Base-by-base conservation (phyloP, 306 rosid genomes). In the Quercus cerris region DNA sequence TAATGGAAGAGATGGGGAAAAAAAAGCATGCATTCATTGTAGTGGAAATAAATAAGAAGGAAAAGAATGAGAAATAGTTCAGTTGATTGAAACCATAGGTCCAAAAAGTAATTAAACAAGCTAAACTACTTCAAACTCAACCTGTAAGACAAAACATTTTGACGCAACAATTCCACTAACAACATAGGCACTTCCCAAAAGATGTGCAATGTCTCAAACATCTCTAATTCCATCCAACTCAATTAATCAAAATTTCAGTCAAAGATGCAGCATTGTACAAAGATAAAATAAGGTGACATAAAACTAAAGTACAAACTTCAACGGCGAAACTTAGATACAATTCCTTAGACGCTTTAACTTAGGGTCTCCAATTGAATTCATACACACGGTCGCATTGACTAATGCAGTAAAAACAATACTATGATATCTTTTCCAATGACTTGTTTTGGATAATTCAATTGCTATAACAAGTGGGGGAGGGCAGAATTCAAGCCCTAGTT, bases 41-140 rank as follows among this genome's bases (percentile, higher is more conserved):
- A 0, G n/a, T 12, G n/a, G 69, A 62, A 82, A 75, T n/a, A 69
- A 68, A 5, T 5, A 58, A 30, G 73, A 31, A 82, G 14, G 72
- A 25, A 77, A 77, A 20, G 33, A 4, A 33, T 23, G 78, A 20
- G 20, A 52, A 30, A 59, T 51, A 22, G 62, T 35, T 59, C 56
- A 58, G 27, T 71, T 62, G 38, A 62, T 62, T 62, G 33, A 27
- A 27, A 27, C 46, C n/a, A 30, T 17, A 64, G 22, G 22, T 64
- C 6, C 12, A 28, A 25, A 7, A 25, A 30, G 41, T 30, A 5
- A 64, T 17, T 28, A 30, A 64, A 64, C 0, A 64, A 62, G 17
- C 31, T 1, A 64, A 14, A 64, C 14, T 11, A 64, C 33, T 64
- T 64, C 44, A 64, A 17, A 64, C 41, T 64, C 38, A 13, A 64